Evolutionary conservation across 2,329 filamentous ascomycete genomes (phyloP).

Genomic region (Penicillium sp.): DNA sequence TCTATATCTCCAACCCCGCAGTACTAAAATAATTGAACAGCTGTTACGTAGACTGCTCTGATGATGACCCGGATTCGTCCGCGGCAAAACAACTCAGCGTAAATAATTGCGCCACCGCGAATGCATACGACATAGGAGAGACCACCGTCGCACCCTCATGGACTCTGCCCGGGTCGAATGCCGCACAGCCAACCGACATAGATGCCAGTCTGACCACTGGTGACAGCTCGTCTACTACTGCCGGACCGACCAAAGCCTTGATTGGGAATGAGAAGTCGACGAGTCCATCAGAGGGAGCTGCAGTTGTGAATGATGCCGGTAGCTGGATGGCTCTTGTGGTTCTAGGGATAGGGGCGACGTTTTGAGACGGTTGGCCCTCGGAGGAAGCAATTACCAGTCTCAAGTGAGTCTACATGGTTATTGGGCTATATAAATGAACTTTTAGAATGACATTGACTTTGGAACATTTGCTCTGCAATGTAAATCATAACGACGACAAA

Average conservation of each 20-base stretch:
- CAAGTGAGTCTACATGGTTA: too few relatives aligned
- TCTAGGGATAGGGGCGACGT: slow-evolving; percentile 13
- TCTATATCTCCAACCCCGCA: not conserved
- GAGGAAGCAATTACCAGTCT: not conserved
- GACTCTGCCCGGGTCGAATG: slow-evolving; percentile 12
- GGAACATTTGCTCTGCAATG: not conserved
- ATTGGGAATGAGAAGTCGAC: slow-evolving; percentile 8
- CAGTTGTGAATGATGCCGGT: slow-evolving; percentile 8
- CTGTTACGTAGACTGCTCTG: slow-evolving; percentile 21
- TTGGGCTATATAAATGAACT: not conserved
- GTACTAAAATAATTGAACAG: slow-evolving; percentile 6
- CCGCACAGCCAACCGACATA: slow-evolving; percentile 3
- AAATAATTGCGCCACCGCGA: slow-evolving; percentile 20
- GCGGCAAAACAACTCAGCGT: slow-evolving; percentile 16
- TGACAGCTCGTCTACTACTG: not conserved
- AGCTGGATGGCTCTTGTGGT: slow-evolving; percentile 18
- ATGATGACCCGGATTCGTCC: slow-evolving; percentile 12
- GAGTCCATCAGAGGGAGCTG: slow-evolving; percentile 17
- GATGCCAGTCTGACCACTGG: not conserved
- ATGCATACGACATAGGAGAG: slow-evolving; percentile 19
- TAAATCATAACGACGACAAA: not conserved
- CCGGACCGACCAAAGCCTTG: slow-evolving; percentile 3
- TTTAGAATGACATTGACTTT: not conserved
- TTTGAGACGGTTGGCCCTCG: not conserved
- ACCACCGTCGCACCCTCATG: slow-evolving; percentile 16